phyloP scores from a whole-genome alignment of 306 rosid genomes.

The Notholithocarpus densiflorus region DNA sequence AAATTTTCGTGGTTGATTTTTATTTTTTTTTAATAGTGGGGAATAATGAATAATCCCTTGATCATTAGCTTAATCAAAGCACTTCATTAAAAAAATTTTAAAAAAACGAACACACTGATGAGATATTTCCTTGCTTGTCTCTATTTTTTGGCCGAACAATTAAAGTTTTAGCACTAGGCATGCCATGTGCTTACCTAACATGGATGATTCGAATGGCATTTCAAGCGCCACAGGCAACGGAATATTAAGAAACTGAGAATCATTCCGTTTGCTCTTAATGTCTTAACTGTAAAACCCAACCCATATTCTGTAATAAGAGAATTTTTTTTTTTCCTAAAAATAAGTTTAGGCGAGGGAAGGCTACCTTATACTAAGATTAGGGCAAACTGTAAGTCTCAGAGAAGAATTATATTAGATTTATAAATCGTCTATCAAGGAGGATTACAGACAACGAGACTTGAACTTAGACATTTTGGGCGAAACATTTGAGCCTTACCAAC shows the following conservation, averaged over 20 bases:
- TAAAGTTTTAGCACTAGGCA: conserved; percentile 21
- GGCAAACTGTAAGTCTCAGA: rapidly evolving
- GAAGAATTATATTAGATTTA: rapidly evolving
- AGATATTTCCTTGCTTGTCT: conserved; percentile 22
- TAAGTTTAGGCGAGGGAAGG: too few species aligned
- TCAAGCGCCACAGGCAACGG: conserved; percentile 44
- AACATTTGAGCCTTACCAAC: too few species aligned
- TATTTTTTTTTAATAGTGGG: conserved; percentile 4
- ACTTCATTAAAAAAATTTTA: conserved; percentile 4
- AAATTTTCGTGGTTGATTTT: conserved; percentile 1
- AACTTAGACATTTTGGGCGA: rapidly evolving
- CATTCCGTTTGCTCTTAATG: conserved; percentile 31
- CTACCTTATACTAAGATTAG: rapidly evolving
- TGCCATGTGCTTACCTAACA: conserved; percentile 51
- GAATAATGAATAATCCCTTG: conserved; percentile 33
- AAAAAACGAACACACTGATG: background rate
- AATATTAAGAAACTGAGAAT: conserved; percentile 32
- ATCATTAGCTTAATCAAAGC: conserved; percentile 40
- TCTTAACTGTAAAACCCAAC: background rate
- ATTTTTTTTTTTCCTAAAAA: too few species aligned
- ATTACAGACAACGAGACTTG: rapidly evolving
- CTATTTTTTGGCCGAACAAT: background rate
- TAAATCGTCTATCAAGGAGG: rapidly evolving
- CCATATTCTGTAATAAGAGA: background rate
- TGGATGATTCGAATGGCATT: conserved; percentile 39